Evolutionary conservation across 1,139 yeast genomes (phyloP), one percentile per base, ranked within the genome.

Genomic region (Sporopachydermia cereana): DNA sequence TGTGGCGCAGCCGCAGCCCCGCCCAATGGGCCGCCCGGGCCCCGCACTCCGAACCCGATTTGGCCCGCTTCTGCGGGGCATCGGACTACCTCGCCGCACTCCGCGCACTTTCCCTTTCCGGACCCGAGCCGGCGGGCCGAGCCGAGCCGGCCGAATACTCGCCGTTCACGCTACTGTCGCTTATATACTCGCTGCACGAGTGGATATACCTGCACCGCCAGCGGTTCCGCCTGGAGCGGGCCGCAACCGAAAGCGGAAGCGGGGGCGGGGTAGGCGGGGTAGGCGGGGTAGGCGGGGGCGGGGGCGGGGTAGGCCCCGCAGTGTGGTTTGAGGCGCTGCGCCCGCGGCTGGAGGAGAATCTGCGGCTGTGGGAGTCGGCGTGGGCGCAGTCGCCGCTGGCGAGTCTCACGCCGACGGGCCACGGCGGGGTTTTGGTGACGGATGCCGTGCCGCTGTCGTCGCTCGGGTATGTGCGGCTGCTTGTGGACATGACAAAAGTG

Each of bases 181-280:
- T 84, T 52, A 66, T 86, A 53, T 74, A 84, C 64, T 79, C 84
- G 27, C 68, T 84, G 42, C 91, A 84, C 57, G 86, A 84, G 55
- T 74, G 71, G 54, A 79, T 84, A 39, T 80, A 75, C 43, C 55
- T 53, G 41, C 54, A 56, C 20, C 50, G 58, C 18, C 47, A 47
- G 16, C 46, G 50, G 23, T 57, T 51, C 43, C 41, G 18, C 42
- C 36, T 14, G 25, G 45, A 34, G 17, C 9, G 9, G 9, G 29
- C 29, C 29, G 29, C 7, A 25, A n/a, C n/a, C n/a, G n/a, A n/a
- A n/a, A n/a, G n/a, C n/a, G n/a, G n/a, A n/a, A 16, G 21, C 30
- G 43, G 41, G 27, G 27, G 22, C 41, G 21, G 41, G 25, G 43
- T 42, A 3, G 41, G 39, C 7, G 25, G 23, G 18, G 41, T 52